These are phyloP conservation scores for Pelargonium australe DNA, from an alignment of 441 rosid species.

Conservation along the genomic window DNA sequence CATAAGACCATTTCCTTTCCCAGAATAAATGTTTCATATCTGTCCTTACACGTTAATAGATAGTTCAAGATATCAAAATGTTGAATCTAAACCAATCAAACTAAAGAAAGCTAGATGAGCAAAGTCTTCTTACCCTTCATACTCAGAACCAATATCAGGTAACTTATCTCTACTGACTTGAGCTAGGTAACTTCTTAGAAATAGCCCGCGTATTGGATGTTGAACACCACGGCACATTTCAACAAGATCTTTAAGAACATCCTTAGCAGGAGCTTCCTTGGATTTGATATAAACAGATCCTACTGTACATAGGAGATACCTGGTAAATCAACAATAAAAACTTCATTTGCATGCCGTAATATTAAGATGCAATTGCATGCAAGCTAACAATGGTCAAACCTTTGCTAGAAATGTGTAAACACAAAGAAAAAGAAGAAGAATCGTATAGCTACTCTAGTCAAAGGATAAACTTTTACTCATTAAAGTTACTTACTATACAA, in stretches of 20 bases:
- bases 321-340: constrained; percentile 26
- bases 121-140: constrained; percentile 46
- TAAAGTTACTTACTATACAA: neutral
- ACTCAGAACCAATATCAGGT: constrained; percentile 74
- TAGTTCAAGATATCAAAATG: neutral
- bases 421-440: neutral
- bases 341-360: constrained; percentile 8
- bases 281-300: constrained; percentile 85
- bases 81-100: neutral
- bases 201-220: constrained; percentile 79
- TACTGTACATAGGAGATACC: constrained; percentile 86
- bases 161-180: constrained; percentile 81
- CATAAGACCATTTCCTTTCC: neutral
- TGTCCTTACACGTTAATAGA: neutral
- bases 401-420: neutral
- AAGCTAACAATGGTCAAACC: neutral
- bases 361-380: neutral
- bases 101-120: constrained; percentile 8
- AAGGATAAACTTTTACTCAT: neutral
- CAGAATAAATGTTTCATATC: neutral
- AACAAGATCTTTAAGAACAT: constrained; percentile 74
- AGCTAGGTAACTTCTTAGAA: constrained; percentile 84
- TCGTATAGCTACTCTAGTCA: neutral
- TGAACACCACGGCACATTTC: constrained; percentile 93
- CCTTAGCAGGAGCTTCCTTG: constrained; percentile 73